Conservation (phyloP, 2,329 filamentous ascomycete genomes). For the Fusarium pilosicola region DNA sequence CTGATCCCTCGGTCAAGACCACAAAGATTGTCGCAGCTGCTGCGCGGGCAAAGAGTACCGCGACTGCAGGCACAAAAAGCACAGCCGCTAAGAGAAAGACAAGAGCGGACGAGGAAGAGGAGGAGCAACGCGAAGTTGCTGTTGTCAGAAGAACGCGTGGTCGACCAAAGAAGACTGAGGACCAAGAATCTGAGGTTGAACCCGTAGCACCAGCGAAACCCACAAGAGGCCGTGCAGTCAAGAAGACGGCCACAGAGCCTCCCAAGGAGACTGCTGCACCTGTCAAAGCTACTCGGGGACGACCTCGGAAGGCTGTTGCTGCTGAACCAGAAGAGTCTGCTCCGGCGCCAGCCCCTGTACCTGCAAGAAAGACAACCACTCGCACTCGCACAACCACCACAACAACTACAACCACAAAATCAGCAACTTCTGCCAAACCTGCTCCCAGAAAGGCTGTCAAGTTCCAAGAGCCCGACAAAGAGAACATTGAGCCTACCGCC, state of each 20-base stretch:
- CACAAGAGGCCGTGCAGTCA: conserved; percentile 44
- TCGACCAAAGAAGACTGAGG: conserved; percentile 54
- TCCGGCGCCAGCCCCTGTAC: conserved; percentile 45
- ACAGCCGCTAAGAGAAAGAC: conserved; percentile 60
- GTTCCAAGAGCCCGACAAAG: conserved; percentile 73
- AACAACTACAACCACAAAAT: conserved; percentile 49
- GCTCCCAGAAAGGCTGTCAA: conserved; percentile 69
- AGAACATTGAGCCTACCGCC: conserved; percentile 63
- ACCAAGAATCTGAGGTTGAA: conserved; percentile 35
- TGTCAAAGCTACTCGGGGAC: conserved; percentile 54
- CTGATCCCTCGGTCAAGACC: conserved; percentile 51
- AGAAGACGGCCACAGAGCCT: conserved; percentile 42
- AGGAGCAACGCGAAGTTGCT: conserved; percentile 47
- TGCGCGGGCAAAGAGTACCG: conserved; percentile 57
- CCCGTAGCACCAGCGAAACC: conserved; percentile 40
- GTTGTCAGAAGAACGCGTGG: conserved; percentile 55
- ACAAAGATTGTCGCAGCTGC: conserved; percentile 61
- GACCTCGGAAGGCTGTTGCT: conserved; percentile 54
- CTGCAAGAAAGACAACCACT: conserved; percentile 48
- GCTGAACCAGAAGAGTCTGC: conserved; percentile 37
- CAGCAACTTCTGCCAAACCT: conserved; percentile 53
- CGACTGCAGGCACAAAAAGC: conserved; percentile 48
- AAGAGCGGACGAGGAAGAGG: conserved; percentile 63
- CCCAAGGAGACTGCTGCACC: conserved; percentile 41
- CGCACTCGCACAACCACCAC: conserved; percentile 43